These are phyloP conservation scores for Ophiognomonia clavigignenti-juglandacearum DNA, from an alignment of 2,329 filamentous ascomycete genomes.

Conservation along the genomic window DNA sequence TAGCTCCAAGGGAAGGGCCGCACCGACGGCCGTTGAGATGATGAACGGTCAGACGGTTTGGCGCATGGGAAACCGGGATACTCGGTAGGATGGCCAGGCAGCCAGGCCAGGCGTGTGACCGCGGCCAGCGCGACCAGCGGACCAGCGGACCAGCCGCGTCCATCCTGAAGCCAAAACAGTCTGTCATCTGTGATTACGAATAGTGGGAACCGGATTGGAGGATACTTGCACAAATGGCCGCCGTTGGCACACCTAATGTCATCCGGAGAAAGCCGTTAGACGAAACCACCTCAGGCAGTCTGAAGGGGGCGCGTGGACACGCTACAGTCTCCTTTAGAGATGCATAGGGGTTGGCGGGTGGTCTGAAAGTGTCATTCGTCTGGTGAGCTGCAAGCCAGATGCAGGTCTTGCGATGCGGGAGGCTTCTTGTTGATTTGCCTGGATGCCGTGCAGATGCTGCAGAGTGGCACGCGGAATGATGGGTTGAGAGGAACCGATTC, in stretches of 20 bases:
- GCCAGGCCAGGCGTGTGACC: too few relatives aligned
- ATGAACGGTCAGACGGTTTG: too few relatives aligned
- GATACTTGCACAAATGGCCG: too few relatives aligned
- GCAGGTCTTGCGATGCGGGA: not conserved
- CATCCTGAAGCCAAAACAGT: conserved; percentile 9
- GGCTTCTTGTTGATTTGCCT: not conserved
- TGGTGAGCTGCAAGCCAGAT: not conserved
- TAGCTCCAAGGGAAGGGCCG: conserved; percentile 12
- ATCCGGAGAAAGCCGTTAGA: not conserved
- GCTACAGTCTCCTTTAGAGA: not conserved
- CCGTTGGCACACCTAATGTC: not conserved
- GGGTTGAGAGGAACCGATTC: not conserved
- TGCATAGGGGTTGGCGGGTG: not conserved
- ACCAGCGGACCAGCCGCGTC: not conserved
- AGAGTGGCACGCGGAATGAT: not conserved
- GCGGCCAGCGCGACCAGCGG: not conserved
- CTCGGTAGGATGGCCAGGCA: not conserved
- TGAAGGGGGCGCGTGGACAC: not conserved
- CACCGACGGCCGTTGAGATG: not conserved
- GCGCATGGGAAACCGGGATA: not conserved
- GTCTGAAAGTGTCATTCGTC: not conserved
- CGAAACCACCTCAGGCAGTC: not conserved
- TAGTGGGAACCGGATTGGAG: too few relatives aligned
- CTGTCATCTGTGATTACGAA: too few relatives aligned
- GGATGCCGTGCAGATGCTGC: not conserved